Evolutionary conservation across 2,329 filamentous ascomycete genomes (phyloP), one percentile per base, ranked within the genome.

Genomic region (Aspergillus bombycis): DNA sequence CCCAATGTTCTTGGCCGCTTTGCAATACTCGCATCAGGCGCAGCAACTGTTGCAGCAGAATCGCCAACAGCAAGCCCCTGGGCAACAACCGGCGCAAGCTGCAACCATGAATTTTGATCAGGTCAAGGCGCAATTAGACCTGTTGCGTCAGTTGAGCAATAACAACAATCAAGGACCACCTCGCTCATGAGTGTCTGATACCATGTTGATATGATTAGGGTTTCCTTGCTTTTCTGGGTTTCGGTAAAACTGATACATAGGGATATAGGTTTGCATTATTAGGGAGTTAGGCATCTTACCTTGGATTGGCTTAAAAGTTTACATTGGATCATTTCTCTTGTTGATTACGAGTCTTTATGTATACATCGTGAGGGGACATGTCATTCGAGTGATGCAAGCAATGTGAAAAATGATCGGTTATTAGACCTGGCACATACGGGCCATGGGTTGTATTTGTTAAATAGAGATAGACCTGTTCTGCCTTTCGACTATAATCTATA

Each of bases 1-100:
- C 67, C 87, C 87, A 4, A 82, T 84, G 1, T 84, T 89, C 71
- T 80, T 89, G 62, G 82, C 84, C 66, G 72, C 73, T 23, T 59
- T 80, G 46, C 82, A 83, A 61, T 79, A 80, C 26, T 28, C 26
- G 26, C 26, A 28, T 3, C 26, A 28, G 26, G 26, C 26, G 59
- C 77, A 79, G 57, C 79, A 80, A 64, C 77, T 76, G 32, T 72
- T 75, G 21, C 69, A 71, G 58, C 67, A 74, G 14, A 66, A 70
- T 21, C 72, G 71, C 60, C 67, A 69, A 34, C 70, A 72, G 36
- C 73, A 73, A 62, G 59, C 66, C 2, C 46, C 75, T 66, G 60
- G 64, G n/a, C 69, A 72, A 55, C 66, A 64, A 28, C 69, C 70
- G 61, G 62, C 61, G 21, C 75, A 71, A 65, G 68, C 68, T 14